Evolutionary conservation across 208 protist genomes (phyloP), one percentile per base, ranked within the genome.

Genomic region (Leishmania lainsoni): DNA sequence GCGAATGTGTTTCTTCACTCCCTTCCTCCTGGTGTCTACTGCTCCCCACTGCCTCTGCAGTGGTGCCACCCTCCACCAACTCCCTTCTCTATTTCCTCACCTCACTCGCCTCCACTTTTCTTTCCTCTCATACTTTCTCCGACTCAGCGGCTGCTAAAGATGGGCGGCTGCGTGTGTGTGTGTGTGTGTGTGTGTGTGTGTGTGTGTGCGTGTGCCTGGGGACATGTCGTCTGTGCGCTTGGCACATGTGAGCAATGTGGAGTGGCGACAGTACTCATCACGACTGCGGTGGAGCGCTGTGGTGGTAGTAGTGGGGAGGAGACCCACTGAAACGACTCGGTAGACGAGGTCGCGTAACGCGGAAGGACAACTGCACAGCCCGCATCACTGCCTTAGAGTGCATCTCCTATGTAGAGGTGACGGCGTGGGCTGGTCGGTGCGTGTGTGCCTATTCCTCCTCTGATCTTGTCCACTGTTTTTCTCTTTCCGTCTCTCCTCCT

Each of bases 121-220:
- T 39, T 66, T 29, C 59, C 10, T 12, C 59, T 17, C 12, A 29
- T 29, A 66, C n/a, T 5, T 61, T 61, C 56, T 61, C 22, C 8
- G 56, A 29, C 26, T n/a, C 59, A 66, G 59, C n/a, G 22, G n/a
- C 5, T 22, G 59, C 22, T 66, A 22, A n/a, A 29, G 59, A 17
- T 29, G 4, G 29, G n/a, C 59, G 59, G 71, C 49, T 66, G 66
- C 32, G 52, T 81, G 51, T 75, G 81, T 82, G 70, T 72, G 49
- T 75, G 81, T 82, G 70, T 72, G 49, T 75, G 81, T 82, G 70
- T 72, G 49, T n/a, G 52, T 81, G 51, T 66, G 66, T 17, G 52
- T 81, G 51, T 66, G 66, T 17, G 52, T 81, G 51, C 77, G 81
- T 82, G 70, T 72, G 49, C 68, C 59, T 83, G 68, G 68, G 26